Evolutionary conservation across 1,284 basidiomycete species (phyloP).

Genomic region (Malassezia arunalokei): DNA sequence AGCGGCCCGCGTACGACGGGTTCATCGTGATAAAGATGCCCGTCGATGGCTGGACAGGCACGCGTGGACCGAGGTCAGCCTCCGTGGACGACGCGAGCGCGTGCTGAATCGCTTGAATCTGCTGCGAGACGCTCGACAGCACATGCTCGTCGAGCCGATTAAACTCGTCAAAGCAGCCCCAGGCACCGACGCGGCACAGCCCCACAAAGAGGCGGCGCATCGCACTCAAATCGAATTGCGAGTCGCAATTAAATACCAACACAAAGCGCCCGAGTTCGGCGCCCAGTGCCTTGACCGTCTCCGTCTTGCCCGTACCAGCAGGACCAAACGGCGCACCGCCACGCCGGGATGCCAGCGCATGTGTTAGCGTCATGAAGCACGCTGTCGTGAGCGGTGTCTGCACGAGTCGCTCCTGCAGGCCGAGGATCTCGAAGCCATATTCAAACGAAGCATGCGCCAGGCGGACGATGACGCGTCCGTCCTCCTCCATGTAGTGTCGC

Average conservation of each 20-base stretch:
- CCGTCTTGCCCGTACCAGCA: slow-evolving; percentile 97
- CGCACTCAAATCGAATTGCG: slow-evolving; percentile 98
- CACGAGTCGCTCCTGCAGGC: slow-evolving; percentile 88
- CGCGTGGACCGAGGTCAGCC: slow-evolving; percentile 73
- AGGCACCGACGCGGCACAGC: slow-evolving; percentile 94
- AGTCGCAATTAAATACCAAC: slow-evolving; percentile 97
- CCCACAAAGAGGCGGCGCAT: slow-evolving; percentile 99
- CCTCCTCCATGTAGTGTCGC: slow-evolving; percentile 72
- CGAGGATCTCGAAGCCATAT: slow-evolving; percentile 97
- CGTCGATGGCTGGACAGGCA: slow-evolving; percentile 87
- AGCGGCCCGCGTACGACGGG: slow-evolving; percentile 86
- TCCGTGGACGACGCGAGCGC: slow-evolving; percentile 57
- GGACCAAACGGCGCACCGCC: slow-evolving; percentile 97
- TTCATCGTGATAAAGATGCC: slow-evolving; percentile 96
- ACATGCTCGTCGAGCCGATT: slow-evolving; percentile 97
- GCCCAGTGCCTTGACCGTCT: slow-evolving; percentile 96
- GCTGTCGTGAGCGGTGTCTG: slow-evolving; percentile 97
- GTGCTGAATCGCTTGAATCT: slow-evolving; percentile 96
- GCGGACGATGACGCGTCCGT: slow-evolving; percentile 50
- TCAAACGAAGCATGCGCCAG: slow-evolving; percentile 87
- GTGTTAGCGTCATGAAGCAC: slow-evolving; percentile 90
- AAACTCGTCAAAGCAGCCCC: slow-evolving; percentile 50
- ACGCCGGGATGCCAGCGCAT: slow-evolving; percentile 83
- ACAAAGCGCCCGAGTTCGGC: slow-evolving; percentile 95
- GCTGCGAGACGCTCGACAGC: slow-evolving; percentile 92